Conservation (phyloP, 306 rosid species). For the Delonix regia region DNA sequence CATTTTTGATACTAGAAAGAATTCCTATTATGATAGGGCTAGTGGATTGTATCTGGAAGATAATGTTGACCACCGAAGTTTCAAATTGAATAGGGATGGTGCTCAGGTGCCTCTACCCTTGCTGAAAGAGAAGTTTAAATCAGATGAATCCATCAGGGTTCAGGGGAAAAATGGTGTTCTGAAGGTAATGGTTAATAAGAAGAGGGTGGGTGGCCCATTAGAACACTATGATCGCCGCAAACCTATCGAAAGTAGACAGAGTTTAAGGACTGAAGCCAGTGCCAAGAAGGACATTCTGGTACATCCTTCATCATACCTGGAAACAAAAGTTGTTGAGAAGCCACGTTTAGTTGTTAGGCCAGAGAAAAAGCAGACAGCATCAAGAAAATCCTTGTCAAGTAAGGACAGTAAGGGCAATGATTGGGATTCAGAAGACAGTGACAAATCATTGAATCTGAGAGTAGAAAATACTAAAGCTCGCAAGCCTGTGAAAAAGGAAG, state of each 20-base stretch:
- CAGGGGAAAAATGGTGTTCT: constrained; percentile 98
- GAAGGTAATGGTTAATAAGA: constrained; percentile 87
- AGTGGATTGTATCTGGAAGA: constrained; percentile 47
- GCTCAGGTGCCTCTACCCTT: constrained; percentile 43
- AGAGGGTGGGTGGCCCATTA: constrained; percentile 47
- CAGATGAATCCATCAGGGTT: constrained; percentile 80
- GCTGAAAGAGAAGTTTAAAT: constrained; percentile 61
- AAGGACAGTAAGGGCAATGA: constrained; percentile 53
- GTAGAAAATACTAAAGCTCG: constrained; percentile 43
- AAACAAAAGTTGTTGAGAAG: constrained; percentile 52
- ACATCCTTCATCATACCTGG: constrained; percentile 47
- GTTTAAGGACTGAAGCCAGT: constrained; percentile 52
- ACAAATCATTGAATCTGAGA: constrained; percentile 54
- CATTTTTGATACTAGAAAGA: constrained; percentile 56
- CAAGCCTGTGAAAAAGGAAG: constrained; percentile 49
- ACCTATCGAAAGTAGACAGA: constrained; percentile 56
- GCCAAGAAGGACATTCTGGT: constrained; percentile 50
- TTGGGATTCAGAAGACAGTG: constrained; percentile 64
- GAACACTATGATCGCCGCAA: constrained; percentile 53
- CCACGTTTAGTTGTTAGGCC: constrained; percentile 49
- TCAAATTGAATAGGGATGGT: constrained; percentile 56
- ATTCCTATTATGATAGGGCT: constrained; percentile 45
- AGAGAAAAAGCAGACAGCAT: constrained; percentile 50
- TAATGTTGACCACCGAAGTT: constrained; percentile 44
- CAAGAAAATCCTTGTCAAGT: constrained; percentile 57